These are phyloP conservation scores for Marasmius tenuissimus DNA, from an alignment of 1,284 basidiomycete species.

Conservation along the genomic window DNA sequence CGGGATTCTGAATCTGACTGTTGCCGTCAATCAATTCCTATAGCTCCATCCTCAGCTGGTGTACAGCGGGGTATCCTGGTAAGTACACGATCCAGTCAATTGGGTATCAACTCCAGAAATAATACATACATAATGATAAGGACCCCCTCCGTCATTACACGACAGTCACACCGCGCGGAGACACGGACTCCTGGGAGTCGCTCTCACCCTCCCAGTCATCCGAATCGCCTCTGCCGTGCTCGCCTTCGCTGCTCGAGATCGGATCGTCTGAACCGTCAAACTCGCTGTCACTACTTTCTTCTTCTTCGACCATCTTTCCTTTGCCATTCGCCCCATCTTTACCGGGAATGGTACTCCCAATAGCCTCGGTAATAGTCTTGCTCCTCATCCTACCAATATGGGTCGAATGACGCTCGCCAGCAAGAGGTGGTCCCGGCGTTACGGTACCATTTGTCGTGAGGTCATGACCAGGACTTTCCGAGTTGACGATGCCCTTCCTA, in stretches of 20 bases:
- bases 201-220: too few relatives aligned
- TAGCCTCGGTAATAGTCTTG: not conserved
- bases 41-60: too few relatives aligned
- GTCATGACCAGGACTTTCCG: not conserved
- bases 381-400: not conserved
- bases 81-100: too few relatives aligned
- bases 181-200: too few relatives aligned
- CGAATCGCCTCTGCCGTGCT: too few relatives aligned
- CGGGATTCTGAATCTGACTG: too few relatives aligned
- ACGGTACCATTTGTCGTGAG: not conserved
- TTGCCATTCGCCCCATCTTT: not conserved
- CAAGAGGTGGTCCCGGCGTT: not conserved
- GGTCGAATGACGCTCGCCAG: not conserved
- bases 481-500: not conserved
- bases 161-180: too few relatives aligned
- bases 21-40: too few relatives aligned
- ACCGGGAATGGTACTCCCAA: not conserved
- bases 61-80: too few relatives aligned
- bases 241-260: not conserved
- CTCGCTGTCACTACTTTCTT: not conserved
- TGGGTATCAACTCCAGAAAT: too few relatives aligned
- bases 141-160: too few relatives aligned
- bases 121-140: too few relatives aligned
- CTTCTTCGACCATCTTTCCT: not conserved
- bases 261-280: not conserved